Evolutionary conservation across 306 rosid genomes (phyloP).

Genomic region (Cucumis hystrix): DNA sequence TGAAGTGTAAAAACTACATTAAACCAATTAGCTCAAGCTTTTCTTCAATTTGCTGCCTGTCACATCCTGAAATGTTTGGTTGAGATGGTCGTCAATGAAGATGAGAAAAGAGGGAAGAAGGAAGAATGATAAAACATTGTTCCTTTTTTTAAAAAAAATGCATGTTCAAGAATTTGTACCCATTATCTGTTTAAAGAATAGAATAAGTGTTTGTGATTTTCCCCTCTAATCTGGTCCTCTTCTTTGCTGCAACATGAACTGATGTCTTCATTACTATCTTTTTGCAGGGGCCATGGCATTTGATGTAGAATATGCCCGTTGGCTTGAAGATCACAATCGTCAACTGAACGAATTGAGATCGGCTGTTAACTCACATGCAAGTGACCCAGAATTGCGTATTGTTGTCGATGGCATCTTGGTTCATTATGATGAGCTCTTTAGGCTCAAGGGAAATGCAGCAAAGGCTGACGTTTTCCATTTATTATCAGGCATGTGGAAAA

Average conservation of each 20-base stretch:
- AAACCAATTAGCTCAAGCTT: not conserved
- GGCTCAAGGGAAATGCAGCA: constrained; percentile 71
- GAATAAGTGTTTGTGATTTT: not conserved
- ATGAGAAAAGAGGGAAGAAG: not conserved
- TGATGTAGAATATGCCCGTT: constrained; percentile 80
- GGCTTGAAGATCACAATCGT: constrained; percentile 92
- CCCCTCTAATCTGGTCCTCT: not conserved
- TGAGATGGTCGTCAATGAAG: not conserved
- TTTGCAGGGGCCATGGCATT: constrained; percentile 87
- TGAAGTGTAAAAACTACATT: not conserved
- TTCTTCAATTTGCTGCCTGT: not conserved
- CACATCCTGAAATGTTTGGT: not conserved
- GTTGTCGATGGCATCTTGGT: constrained; percentile 65
- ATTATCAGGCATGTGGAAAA: constrained; percentile 99
- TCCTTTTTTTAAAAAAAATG: not conserved
- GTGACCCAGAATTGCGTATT: constrained; percentile 93
- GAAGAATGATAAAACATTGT: not conserved
- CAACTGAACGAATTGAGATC: constrained; percentile 82
- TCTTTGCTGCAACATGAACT: not conserved
- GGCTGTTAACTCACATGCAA: constrained; percentile 90
- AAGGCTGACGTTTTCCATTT: constrained; percentile 93
- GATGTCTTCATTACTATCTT: not conserved
- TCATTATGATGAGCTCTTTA: constrained; percentile 85
- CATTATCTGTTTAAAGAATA: not conserved
- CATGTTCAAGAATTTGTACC: not conserved